phyloP scores from a whole-genome alignment of 2,329 filamentous ascomycete species.

The Aureobasidium vineae region DNA sequence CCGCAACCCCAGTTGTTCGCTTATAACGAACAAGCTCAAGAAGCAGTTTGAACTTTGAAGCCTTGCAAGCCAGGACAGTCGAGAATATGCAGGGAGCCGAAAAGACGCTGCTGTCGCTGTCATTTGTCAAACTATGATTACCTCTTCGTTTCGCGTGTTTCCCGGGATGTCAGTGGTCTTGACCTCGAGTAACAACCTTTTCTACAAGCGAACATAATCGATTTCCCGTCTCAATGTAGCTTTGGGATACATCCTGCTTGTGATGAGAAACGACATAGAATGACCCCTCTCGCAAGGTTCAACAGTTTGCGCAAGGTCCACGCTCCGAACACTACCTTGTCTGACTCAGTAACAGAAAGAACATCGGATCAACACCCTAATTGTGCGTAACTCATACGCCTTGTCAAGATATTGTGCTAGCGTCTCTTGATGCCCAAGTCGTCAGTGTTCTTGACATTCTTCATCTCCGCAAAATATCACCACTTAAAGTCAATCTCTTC shows the following conservation, averaged over 20 bases:
- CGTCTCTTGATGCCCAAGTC: not conserved
- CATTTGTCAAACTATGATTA: not conserved
- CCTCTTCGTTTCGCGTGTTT: not conserved
- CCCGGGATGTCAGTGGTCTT: not conserved
- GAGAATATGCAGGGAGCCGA: not conserved
- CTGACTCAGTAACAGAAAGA: not conserved
- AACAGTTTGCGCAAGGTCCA: not conserved
- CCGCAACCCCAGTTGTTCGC: not conserved
- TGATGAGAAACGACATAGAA: not conserved
- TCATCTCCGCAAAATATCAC: not conserved
- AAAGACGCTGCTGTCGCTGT: not conserved
- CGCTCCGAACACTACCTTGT: not conserved
- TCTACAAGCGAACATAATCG: not conserved
- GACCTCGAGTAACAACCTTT: not conserved
- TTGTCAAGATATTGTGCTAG: not conserved
- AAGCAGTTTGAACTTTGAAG: not conserved
- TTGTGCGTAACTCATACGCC: not conserved
- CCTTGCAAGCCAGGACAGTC: not conserved
- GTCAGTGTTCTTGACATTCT: not conserved
- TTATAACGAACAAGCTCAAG: slow-evolving; percentile 1
- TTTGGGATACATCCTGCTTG: not conserved
- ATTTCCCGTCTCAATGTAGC: not conserved
- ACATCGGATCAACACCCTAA: not conserved
- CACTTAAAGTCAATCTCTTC: not conserved
- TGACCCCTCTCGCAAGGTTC: slow-evolving; percentile 1